These are phyloP conservation scores for Mycena galopus DNA, from an alignment of 768 basidiomycete species.

Conservation along the genomic window DNA sequence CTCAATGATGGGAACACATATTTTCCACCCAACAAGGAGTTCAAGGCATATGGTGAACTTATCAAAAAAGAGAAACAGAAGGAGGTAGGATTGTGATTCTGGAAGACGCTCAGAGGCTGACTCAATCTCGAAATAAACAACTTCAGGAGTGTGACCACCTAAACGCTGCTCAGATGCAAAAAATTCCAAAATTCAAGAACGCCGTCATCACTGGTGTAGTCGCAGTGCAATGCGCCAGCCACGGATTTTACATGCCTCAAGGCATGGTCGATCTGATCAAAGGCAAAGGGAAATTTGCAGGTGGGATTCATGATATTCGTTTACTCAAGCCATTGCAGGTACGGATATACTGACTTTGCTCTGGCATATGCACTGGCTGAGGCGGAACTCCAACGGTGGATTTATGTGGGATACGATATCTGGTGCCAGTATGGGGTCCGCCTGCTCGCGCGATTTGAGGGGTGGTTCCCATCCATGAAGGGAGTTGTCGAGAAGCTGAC, in stretches of 20 bases:
- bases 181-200: too few relatives aligned
- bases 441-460: conserved; percentile 21
- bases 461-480: background rate
- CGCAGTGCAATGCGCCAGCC: too few relatives aligned
- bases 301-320: background rate
- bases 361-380: background rate
- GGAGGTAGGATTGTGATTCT: background rate
- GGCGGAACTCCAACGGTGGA: conserved; percentile 28
- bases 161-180: too few relatives aligned
- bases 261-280: too few relatives aligned
- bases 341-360: conserved; percentile 11
- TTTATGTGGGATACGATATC: conserved; percentile 46
- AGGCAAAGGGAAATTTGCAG: background rate
- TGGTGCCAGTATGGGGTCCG: conserved; percentile 40
- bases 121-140: background rate
- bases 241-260: too few relatives aligned
- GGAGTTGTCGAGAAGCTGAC: conserved; percentile 31
- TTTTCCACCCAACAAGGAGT: too few relatives aligned
- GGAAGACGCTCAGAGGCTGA: background rate
- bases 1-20: too few relatives aligned
- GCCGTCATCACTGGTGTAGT: too few relatives aligned
- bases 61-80: background rate
- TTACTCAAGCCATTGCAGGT: background rate
- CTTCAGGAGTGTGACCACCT: background rate
- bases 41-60: too few relatives aligned